Evolutionary conservation across 495 filamentous ascomycete genomes (phyloP), one percentile per base, ranked within the genome.

Genomic region (Xylaria bambusicola): DNA sequence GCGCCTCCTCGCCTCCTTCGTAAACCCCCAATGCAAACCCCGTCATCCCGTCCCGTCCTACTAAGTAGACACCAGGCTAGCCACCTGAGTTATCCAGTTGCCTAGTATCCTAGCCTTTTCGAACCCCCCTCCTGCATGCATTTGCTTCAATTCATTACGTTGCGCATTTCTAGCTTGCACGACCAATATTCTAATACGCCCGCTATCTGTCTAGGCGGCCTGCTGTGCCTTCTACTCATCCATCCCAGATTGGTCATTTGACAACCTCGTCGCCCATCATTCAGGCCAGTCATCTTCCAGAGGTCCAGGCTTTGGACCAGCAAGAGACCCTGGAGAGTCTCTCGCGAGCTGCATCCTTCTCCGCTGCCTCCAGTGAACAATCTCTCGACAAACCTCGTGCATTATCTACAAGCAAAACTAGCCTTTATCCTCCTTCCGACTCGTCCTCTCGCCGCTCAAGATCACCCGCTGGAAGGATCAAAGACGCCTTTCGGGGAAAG

Each of bases 221-320:
- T 83, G 56, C 88, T 84, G 63, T 76, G 74, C 58, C 81, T 54
- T 86, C 87, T 41, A 80, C 86, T 27, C 88, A 87, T 72, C 81
- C 87, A 36, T 93, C 90, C 26, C 91, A 94, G 68, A 79, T 86
- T 62, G 90, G 87, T 56, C 88, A 90, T 71, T 79, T 93, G 53
- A 93, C 92, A 27, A 85, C 88, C 12, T 93, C 90, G 15, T 93
- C 92, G 24, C 92, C 91, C 27, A 74, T 92, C 52, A 83, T 94
- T 33, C 85, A 87, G 62, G 71, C 75, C 13, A 67, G 71, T 73
- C 64, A 82, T 77, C 52, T 81, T 74, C 60, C 77, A 72, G 59
- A 77, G 36, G 50, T 68, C 41, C 67, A 73, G 47, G 56, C 60
- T 38, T 58, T 66, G 38, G 68, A 71, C 41, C 56, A 58, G 31